Evolutionary conservation across 352 stramenopile genomes (phyloP), one percentile per base, ranked within the genome.

Genomic region (Sclerospora graminicola): DNA sequence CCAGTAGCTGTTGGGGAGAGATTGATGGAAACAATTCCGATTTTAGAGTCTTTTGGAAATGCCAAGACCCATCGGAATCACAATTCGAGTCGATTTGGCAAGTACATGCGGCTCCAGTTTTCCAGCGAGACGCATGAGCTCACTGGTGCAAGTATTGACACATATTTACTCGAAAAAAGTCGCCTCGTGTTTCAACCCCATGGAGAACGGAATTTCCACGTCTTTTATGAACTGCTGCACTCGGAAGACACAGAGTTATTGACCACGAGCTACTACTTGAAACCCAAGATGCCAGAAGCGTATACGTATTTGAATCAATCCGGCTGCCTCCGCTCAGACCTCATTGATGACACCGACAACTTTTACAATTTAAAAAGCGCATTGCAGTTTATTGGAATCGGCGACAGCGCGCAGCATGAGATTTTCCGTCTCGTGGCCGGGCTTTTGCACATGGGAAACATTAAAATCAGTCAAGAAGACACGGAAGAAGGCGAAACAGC

Each of bases 71-170:
- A 84, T 26, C 76, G 84, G 30, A 95, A 95, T 55, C 74, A 95
- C 65, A 95, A 95, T 55, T 92, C 77, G 13, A 92, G 77, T 70
- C 82, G 84, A 28, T 95, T 95, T 38, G 84, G 84, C 54, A 96
- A 96, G 66, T 96, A 89, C 59, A 93, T 93, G 69, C 60, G 77
- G 0, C 69, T 93, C 44, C 75, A 89, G 51, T 93, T 89, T 47
- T 71, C 72, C 1, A 77, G 47, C 2, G 53, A 78, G 4, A 58
- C 63, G 2, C 74, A 85, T 41, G 60, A 98, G 69, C 57, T 91
- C 6, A 72, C 65, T 0, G 76, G 76, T 15, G 81, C 78, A 6
- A 84, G 71, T 23, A 92, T 91, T 60, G 72, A 85, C 45, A 84
- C 79, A 16, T 91, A 87, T 45, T 40, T 91, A 16, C 60, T 91